Evolutionary conservation across 2,329 filamentous ascomycete species (phyloP).

Genomic region (Colletotrichum lentis): DNA sequence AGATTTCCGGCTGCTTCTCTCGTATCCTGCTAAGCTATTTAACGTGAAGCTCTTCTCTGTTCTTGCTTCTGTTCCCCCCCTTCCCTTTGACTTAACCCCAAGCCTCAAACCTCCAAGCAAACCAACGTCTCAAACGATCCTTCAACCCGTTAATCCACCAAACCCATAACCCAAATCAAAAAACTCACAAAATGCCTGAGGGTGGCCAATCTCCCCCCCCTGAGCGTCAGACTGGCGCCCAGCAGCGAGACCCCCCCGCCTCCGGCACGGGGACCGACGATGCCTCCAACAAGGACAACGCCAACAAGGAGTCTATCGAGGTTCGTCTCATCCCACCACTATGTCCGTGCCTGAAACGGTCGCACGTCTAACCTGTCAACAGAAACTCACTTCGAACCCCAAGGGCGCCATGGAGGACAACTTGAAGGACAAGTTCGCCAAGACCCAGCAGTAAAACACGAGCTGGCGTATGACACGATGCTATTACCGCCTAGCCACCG

Average conservation of each 20-base stretch:
- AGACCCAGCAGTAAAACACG: slow-evolving; percentile 47
- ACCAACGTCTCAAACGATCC: background rate
- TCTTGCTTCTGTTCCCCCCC: too few species aligned
- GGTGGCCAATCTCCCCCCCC: slow-evolving; percentile 83
- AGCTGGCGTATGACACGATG: too few species aligned
- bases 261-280: slow-evolving; percentile 66
- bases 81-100: background rate
- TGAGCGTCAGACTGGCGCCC: slow-evolving; percentile 70
- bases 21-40: slow-evolving; percentile 14
- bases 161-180: slow-evolving; percentile 30
- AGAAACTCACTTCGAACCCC: slow-evolving; percentile 72
- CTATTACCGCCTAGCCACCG: too few species aligned
- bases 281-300: slow-evolving; percentile 61
- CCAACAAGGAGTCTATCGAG: slow-evolving; percentile 61
- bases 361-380: slow-evolving; percentile 34
- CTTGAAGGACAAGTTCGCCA: slow-evolving; percentile 68
- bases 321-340: slow-evolving; percentile 53
- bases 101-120: background rate
- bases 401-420: slow-evolving; percentile 68
- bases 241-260: slow-evolving; percentile 67
- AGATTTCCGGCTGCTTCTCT: background rate
- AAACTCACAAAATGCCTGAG: slow-evolving; percentile 67
- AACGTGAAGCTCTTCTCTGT: slow-evolving; percentile 8
- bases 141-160: background rate
- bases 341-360: too few species aligned